Conservation (phyloP, 2,329 filamentous ascomycete genomes). For the Ophiostoma pallidulum region DNA sequence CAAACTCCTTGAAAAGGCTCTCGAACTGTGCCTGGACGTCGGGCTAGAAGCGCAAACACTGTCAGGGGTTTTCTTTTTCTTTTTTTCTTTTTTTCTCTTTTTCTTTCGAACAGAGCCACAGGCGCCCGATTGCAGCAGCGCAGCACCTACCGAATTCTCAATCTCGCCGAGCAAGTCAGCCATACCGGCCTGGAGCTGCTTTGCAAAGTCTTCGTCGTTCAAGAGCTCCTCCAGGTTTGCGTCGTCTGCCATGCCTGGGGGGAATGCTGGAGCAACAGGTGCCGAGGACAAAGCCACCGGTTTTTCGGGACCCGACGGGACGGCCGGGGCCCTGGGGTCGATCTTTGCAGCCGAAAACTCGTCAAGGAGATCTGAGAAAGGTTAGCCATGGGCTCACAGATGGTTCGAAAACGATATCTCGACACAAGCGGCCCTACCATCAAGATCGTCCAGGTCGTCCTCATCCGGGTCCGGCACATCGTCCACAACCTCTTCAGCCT, state of each 20-base stretch:
- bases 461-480: slow-evolving; percentile 83
- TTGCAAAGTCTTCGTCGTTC: slow-evolving; percentile 70
- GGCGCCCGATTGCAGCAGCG: no score
- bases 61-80: no score
- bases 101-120: no score
- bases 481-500: slow-evolving; percentile 29
- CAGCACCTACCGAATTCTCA: slow-evolving; percentile 50
- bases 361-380: slow-evolving; percentile 68
- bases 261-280: slow-evolving; percentile 11
- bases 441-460: slow-evolving; percentile 83
- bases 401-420: not conserved
- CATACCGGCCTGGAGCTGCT: slow-evolving; percentile 86
- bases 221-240: slow-evolving; percentile 32
- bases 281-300: slow-evolving; percentile 14
- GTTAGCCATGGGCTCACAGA: not conserved
- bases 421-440: slow-evolving; percentile 46
- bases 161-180: slow-evolving; percentile 67
- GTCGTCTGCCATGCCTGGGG: slow-evolving; percentile 19
- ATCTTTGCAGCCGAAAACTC: slow-evolving; percentile 67
- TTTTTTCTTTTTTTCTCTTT: no score
- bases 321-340: slow-evolving; percentile 33
- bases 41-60: slow-evolving; percentile 32
- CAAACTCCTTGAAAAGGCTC: slow-evolving; percentile 64
- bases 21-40: slow-evolving; percentile 76
- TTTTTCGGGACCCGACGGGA: slow-evolving; percentile 19